Base-by-base conservation (phyloP, 1,139 yeast species). In the Taphrina confusa region DNA sequence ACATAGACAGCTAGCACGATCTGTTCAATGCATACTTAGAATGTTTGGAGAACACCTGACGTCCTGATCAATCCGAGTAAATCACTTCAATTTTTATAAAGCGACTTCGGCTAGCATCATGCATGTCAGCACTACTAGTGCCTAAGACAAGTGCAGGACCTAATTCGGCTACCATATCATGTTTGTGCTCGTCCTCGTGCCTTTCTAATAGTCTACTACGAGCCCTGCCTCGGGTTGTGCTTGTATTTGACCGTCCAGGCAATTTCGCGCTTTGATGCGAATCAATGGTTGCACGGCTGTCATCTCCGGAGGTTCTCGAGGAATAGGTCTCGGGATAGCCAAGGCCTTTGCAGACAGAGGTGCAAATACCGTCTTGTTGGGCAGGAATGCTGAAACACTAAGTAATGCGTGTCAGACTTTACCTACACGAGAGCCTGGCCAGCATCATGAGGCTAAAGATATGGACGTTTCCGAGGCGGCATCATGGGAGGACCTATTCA, bases 251-350 rank as follows among this genome's bases (percentile, higher is more conserved):
- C n/a, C n/a, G n/a, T n/a, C n/a, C n/a, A n/a, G n/a, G n/a, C n/a
- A n/a, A n/a, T n/a, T n/a, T n/a, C n/a, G n/a, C n/a, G n/a, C 20
- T 6, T n/a, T 37, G 12, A 47, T 47, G 52, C 16, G 22, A 31
- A 11, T 47, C 5, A n/a, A 47, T n/a, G 52, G 52, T 9, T 12
- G 31, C 12, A 47, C 39, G 12, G 71, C 72, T 23, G 61, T 74
- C 8, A 64, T 91, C 1, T 90, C 97, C 0, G 98, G 98, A 0
- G 96, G 89, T 0, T 87, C 96, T 0, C 75, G 82, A 65, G 97
- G 97, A 0, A 76, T 91, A 28, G 98, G 98, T 0, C 74, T 78
- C 4, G 82, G 83, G 0, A 80, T 91, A 16, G 84, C 92, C 0
- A 68, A 72, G 40, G 72, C 70, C 57, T 74, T 91, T 33, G 84